Base-by-base conservation (phyloP, 2,329 filamentous ascomycete species). In the Fusarium graminum region DNA sequence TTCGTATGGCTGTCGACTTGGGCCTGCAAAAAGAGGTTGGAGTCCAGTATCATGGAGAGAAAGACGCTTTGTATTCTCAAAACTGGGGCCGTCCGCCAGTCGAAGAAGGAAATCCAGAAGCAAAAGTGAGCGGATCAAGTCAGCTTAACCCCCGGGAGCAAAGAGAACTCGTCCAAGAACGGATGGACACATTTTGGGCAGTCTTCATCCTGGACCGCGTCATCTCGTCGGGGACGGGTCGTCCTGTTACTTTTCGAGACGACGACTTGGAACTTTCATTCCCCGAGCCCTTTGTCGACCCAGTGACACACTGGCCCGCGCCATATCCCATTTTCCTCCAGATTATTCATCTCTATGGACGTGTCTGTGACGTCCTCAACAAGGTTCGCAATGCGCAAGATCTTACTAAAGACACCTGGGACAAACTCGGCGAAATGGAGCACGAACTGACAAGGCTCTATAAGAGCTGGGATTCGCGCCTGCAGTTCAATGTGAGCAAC, bases 171-270 rank as follows among this genome's bases (percentile, higher is more conserved):
- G 92, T 96, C 70, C 88, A 93, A 65, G 93, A 96, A 74, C 87
- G 92, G 16, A 89, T 93, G 41, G 92, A 97, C 71, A 94, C 93
- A 0, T 93, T 97, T 68, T 97, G 93, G 93, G 90, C 92, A 6
- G 90, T 97, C 12, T 96, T 96, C 76, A 90, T 96, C 67, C 85
- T 97, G 2, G 93, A 97, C 72, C 86, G 93, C 19, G 90, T 94
- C 63, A 94, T 97, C 26, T 96, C 93, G 0, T 94, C 92, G 0
- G 93, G 93, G 0, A 95, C 92, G 0, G 93, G 93, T 11, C 85
- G 93, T 16, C 90, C 92, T 1, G 93, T 94, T 12, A 96, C 92
- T 0, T 83, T 97, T 29, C 88, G 90, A 46, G 92, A 96, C 73
- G 90, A 92, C 61, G 93, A 96, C 68, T 94, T 94, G 67, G 93